Evolutionary conservation across 148 eudicot species (phyloP).

Genomic region (Tetragonia tetragonoides): DNA sequence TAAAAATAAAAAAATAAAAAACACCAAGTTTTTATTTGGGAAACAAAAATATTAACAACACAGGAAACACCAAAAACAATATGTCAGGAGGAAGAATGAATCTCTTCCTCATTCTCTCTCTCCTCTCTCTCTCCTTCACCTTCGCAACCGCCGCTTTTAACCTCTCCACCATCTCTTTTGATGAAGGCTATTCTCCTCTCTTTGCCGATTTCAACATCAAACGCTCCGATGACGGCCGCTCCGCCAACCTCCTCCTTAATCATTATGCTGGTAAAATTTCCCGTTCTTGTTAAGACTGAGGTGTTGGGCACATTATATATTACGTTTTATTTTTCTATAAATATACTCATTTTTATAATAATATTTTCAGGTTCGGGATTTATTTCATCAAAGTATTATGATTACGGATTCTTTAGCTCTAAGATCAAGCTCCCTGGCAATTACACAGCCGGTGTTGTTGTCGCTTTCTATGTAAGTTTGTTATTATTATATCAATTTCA

Average conservation of each 20-base stretch:
- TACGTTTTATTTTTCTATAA: too few species aligned
- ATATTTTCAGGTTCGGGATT: conserved; percentile 66
- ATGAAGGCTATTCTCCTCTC: conserved; percentile 64
- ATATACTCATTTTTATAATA: not conserved
- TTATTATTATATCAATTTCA: not conserved
- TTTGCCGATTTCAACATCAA: conserved; percentile 82
- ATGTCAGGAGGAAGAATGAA: conserved; percentile 19
- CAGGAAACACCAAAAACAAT: not conserved
- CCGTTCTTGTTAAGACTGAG: not conserved
- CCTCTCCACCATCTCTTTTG: conserved; percentile 47
- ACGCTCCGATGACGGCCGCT: conserved; percentile 49
- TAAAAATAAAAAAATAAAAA: not conserved
- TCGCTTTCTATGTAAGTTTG: conserved; percentile 75
- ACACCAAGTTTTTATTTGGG: not conserved
- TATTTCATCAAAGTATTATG: conserved; percentile 77
- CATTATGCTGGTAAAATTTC: conserved; percentile 56
- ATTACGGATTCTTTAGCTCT: conserved; percentile 80
- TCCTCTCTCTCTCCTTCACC: conserved; percentile 7
- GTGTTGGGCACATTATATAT: too few species aligned
- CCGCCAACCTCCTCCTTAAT: conserved; percentile 71
- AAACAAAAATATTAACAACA: too few species aligned
- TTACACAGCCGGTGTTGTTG: conserved; percentile 81
- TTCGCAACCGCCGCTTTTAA: conserved; percentile 40
- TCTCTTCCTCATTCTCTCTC: conserved; percentile 21
- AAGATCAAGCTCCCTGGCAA: conserved; percentile 65